A percentile compares a stretch with the other conserved stretches of the same genome.
Conservation (phyloP, 2,329 filamentous ascomycete species). For the Phoma herbarum region DNA sequence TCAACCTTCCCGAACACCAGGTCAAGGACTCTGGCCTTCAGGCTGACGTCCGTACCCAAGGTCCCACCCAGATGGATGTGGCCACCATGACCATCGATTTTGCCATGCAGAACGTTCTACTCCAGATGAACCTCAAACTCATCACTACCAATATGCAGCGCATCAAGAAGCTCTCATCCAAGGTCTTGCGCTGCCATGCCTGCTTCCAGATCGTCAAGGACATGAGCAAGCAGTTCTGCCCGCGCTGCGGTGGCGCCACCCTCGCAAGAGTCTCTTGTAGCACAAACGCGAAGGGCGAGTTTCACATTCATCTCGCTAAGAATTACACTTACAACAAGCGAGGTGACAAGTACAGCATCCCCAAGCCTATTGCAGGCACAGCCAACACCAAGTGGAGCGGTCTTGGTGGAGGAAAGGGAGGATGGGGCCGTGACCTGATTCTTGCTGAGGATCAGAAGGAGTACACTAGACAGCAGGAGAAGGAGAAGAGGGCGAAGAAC, state of each 20-base stretch:
- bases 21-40: constrained; percentile 64
- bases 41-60: constrained; percentile 55
- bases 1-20: constrained; percentile 87
- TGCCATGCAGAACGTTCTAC: constrained; percentile 95
- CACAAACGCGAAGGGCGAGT: constrained; percentile 80
- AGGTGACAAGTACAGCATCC: constrained; percentile 90
- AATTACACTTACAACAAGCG: constrained; percentile 97
- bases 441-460: constrained; percentile 97
- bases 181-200: constrained; percentile 86
- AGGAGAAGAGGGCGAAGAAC: constrained; percentile 72
- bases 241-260: constrained; percentile 86
- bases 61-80: constrained; percentile 75
- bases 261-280: constrained; percentile 86
- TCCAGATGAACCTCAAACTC: constrained; percentile 93
- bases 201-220: constrained; percentile 82
- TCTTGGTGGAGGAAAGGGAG: constrained; percentile 78
- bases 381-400: constrained; percentile 76
- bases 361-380: constrained; percentile 84
- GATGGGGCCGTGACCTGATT: constrained; percentile 86
- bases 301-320: constrained; percentile 86
- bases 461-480: constrained; percentile 71
- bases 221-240: constrained; percentile 90
- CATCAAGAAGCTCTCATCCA: constrained; percentile 85
- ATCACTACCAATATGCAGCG: constrained; percentile 80
- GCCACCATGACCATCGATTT: constrained; percentile 96